These are phyloP conservation scores for Mucor plumbeus DNA, from an alignment of 371 early-diverging fungal species.

Conservation along the genomic window DNA sequence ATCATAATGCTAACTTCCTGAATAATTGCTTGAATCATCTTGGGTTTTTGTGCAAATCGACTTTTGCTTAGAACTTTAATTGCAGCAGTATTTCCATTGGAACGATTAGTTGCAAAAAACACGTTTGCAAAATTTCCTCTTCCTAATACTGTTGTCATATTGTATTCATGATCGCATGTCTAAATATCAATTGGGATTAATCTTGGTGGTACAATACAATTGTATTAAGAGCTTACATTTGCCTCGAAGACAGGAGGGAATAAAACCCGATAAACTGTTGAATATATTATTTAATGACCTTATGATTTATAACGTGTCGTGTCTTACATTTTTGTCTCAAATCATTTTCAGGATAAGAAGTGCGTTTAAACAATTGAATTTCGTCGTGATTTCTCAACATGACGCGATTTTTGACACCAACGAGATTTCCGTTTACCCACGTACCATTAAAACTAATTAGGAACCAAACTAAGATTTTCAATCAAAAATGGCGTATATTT, in stretches of 20 bases:
- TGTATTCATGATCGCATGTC: constrained; percentile 64
- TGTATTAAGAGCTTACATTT: constrained; percentile 15
- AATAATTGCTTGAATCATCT: constrained; percentile 63
- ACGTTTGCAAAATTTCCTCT: constrained; percentile 76
- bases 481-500: background rate
- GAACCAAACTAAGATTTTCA: background rate
- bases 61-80: constrained; percentile 71
- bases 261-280: constrained; percentile 31
- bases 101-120: constrained; percentile 49
- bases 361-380: constrained; percentile 63
- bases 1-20: constrained; percentile 78
- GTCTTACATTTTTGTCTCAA: constrained; percentile 36
- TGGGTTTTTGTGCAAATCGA: constrained; percentile 48
- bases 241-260: constrained; percentile 33
- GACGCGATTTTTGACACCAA: constrained; percentile 51
- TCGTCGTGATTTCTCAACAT: constrained; percentile 67
- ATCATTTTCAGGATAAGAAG: constrained; percentile 22
- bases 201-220: too few species aligned
- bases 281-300: too few species aligned
- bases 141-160: constrained; percentile 51
- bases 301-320: too few species aligned
- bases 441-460: constrained; percentile 78
- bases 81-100: constrained; percentile 55
- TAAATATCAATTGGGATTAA: constrained; percentile 12
- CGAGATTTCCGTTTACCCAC: constrained; percentile 63